Evolutionary conservation across 805 yeast species (phyloP).

Genomic region (Grigorovia humatica): DNA sequence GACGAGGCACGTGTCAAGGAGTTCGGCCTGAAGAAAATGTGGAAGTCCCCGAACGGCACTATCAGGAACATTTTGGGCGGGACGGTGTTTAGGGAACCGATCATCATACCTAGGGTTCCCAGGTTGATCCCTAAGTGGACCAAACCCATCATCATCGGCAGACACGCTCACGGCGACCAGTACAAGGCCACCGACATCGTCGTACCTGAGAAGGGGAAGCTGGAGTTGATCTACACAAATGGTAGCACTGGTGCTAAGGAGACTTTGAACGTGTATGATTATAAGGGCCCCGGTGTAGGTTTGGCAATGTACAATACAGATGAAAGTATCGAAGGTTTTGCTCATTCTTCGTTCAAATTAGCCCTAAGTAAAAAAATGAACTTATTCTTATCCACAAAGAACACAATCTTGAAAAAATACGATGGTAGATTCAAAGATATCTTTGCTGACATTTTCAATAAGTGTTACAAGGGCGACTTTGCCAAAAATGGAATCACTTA

Average conservation of each 20-base stretch:
- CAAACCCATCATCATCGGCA: conserved; percentile 72
- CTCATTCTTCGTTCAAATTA: conserved; percentile 68
- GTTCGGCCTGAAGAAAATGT: conserved; percentile 65
- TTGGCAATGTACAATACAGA: conserved; percentile 79
- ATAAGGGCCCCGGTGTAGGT: conserved; percentile 53
- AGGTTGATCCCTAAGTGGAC: conserved; percentile 73
- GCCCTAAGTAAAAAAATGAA: conserved; percentile 57
- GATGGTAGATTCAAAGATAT: conserved; percentile 79
- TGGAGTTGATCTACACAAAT: conserved; percentile 60
- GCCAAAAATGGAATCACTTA: conserved; percentile 56
- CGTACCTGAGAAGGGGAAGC: conserved; percentile 49
- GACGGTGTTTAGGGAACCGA: conserved; percentile 78
- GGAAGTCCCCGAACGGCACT: conserved; percentile 81
- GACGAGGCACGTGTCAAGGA: conserved; percentile 74
- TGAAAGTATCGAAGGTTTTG: conserved; percentile 66
- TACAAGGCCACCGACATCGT: conserved; percentile 71
- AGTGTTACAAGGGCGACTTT: conserved; percentile 45
- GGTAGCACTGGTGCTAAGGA: conserved; percentile 33
- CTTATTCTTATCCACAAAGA: conserved; percentile 62
- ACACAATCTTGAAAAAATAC: conserved; percentile 71
- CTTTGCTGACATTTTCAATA: conserved; percentile 56
- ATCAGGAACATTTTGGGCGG: conserved; percentile 74
- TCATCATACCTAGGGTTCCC: conserved; percentile 68
- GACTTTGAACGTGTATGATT: conserved; percentile 43
- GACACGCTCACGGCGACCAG: conserved; percentile 82